Percentiles rank a stretch among this genome's conserved stretches.
Evolutionary conservation across 2,329 filamentous ascomycete genomes (phyloP).

Genomic region (Sporothrix dimorphospora): DNA sequence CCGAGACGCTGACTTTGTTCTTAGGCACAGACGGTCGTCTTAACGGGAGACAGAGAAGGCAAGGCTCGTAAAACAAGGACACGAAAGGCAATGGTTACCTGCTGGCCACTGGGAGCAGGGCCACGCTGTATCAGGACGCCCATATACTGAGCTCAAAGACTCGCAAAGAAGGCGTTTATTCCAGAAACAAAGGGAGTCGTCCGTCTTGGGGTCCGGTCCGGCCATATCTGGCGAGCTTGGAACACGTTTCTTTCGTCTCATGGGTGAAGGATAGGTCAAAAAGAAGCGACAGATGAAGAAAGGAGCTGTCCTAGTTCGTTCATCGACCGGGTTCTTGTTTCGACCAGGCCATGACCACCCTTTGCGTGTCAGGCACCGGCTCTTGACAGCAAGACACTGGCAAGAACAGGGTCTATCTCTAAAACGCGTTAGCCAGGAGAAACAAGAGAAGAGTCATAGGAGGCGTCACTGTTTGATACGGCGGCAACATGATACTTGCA

Average conservation of each 20-base stretch:
- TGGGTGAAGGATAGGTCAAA: background rate
- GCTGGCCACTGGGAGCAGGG: background rate
- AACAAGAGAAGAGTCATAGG: background rate
- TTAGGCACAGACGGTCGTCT: background rate
- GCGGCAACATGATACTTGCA: conserved; percentile 1
- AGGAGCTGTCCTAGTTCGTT: background rate
- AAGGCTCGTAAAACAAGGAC: no score
- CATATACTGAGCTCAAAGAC: background rate
- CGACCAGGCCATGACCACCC: background rate
- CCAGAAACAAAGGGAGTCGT: background rate
- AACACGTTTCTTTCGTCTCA: background rate
- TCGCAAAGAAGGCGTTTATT: background rate
- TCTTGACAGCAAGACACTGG: conserved; percentile 13
- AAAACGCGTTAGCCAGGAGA: background rate
- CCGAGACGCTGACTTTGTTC: no score
- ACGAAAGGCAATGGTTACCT: background rate
- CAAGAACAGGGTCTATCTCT: background rate
- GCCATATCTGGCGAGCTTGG: background rate
- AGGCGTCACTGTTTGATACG: background rate
- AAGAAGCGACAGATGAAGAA: background rate
- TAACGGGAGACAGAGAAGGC: no score
- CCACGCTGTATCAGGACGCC: background rate
- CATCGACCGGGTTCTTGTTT: background rate
- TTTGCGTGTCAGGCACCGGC: background rate
- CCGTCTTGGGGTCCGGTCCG: background rate